Evolutionary conservation across 1,284 basidiomycete species (phyloP), one percentile per base, ranked within the genome.

Genomic region (Malassezia sp.): DNA sequence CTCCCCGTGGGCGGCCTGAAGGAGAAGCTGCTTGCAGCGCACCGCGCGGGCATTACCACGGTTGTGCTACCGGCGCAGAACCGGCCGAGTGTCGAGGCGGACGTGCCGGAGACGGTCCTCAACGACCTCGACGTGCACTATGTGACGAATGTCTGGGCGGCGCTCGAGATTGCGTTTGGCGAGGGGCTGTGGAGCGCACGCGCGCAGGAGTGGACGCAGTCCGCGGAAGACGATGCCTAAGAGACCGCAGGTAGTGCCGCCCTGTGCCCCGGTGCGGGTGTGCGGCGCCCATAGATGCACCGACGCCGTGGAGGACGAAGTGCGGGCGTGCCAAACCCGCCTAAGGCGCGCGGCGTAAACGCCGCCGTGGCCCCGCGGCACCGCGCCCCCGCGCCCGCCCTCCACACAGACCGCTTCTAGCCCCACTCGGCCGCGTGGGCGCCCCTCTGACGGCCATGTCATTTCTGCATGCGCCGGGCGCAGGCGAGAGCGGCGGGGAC

Each of bases 11-110:
- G 67, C 15, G 67, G 67, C 1, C 42, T 69, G 31, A 69, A 69
- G 55, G 67, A 70, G 53, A 70, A 70, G 57, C 52, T 68, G 24
- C 53, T 70, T 15, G 67, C 67, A 4, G 67, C 67, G 7, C 67
- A 70, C 42, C 52, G 67, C 20, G 62, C 61, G 0, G 60, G 61
- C 2, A 64, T 70, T 31, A 57, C 49, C 17, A 61, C 58, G 24
- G 54, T 70, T 28, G 67, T 70, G 34, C 32, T 70, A 37, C 67
- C 67, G 2, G 61, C 63, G 9, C 59, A 61, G 45, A 68, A 68
- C 52, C 58, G 56, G 47, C 60, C 67, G 15, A 67, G 67, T 38
- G 64, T 70, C 15, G 65, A 70, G 42, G 60, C 65, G 2, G 65
- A 70, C 42, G 67, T 70, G 14, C 66, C 67, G 26, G 58, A 63